Conservation (phyloP, 306 rosid species). For the Quercus gilva region DNA sequence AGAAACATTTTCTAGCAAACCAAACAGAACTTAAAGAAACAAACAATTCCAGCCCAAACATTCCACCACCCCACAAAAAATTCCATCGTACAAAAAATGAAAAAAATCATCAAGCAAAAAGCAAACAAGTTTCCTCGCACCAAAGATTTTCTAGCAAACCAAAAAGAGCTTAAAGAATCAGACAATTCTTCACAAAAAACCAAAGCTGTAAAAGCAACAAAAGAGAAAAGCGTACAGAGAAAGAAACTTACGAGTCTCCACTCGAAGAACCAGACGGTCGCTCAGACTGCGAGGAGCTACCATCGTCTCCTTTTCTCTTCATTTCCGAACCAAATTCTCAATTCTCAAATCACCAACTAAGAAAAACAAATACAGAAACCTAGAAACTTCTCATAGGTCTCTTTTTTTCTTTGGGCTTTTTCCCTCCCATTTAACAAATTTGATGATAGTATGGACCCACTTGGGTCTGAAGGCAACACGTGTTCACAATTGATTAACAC, state of each 20-base stretch:
- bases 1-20: neutral
- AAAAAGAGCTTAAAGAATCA: slow-evolving; percentile 14
- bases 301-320: slow-evolving; percentile 38
- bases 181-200: neutral
- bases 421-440: too few species aligned
- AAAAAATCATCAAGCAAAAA: neutral
- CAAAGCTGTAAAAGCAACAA: too few species aligned
- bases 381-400: neutral
- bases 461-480: too few species aligned
- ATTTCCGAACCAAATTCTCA: neutral
- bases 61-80: too few species aligned
- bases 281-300: slow-evolving; percentile 54
- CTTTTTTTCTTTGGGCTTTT: too few species aligned
- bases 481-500: too few species aligned
- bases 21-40: slow-evolving; percentile 19
- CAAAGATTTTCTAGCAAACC: neutral
- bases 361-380: neutral
- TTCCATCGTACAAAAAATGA: neutral
- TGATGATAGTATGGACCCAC: too few species aligned
- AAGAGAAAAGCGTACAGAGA: slow-evolving; percentile 5
- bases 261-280: slow-evolving; percentile 61
- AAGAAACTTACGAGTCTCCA: slow-evolving; percentile 57
- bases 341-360: neutral
- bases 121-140: neutral
- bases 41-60: neutral